A percentile compares a stretch with the other conserved stretches of the same genome.
phyloP scores from a whole-genome alignment of 1,139 yeast genomes.

The Geotrichum histeridarum region DNA sequence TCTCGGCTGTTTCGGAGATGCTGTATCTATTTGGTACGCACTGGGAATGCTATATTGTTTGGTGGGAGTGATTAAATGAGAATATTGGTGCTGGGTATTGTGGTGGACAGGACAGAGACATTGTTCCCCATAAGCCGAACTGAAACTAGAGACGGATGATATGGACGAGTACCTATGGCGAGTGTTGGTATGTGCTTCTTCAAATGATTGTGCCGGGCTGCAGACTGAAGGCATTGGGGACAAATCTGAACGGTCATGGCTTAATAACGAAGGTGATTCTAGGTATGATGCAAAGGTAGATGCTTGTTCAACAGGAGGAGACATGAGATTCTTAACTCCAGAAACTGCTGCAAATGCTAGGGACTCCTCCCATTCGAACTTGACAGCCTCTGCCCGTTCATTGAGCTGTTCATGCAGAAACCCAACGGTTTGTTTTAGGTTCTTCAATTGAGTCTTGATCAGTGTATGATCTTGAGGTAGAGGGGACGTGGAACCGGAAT shows the following conservation, averaged over 20 bases:
- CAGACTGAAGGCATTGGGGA: not conserved
- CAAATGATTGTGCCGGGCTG: not conserved
- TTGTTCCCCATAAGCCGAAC: not conserved
- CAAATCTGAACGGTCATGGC: not conserved
- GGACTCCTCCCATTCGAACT: conserved; percentile 14
- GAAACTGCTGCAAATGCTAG: conserved; percentile 4
- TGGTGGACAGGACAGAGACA: not conserved
- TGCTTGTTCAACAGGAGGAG: not conserved
- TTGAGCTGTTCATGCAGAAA: conserved; percentile 13
- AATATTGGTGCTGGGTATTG: not conserved
- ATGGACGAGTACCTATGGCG: not conserved
- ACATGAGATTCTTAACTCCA: not conserved
- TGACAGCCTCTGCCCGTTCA: conserved; percentile 11
- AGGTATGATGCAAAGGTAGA: not conserved
- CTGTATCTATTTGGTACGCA: not conserved
- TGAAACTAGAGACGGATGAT: not conserved
- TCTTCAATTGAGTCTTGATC: not conserved
- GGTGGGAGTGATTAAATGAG: not conserved
- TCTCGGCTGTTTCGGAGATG: conserved; percentile 1
- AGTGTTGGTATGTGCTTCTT: not conserved
- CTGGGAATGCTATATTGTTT: not conserved
- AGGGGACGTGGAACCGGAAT: not conserved
- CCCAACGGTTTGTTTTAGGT: not conserved
- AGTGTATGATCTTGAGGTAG: not conserved
- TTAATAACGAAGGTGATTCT: not conserved